Evolutionary conservation across 164 flowering plant genomes (phyloP).

Genomic region (Stephania yunnanensis): DNA sequence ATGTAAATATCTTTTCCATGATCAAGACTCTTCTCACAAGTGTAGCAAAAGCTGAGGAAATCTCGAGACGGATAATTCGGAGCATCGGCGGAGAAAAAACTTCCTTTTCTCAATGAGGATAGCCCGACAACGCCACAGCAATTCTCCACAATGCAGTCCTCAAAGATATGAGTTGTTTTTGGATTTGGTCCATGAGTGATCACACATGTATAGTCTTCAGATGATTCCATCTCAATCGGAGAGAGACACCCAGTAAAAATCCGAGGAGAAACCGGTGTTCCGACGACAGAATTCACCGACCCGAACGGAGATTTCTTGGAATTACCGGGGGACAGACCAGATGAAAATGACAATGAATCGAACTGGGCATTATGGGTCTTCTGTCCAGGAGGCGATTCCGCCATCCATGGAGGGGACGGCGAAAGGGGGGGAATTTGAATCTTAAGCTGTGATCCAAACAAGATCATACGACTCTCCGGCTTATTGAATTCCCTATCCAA

Average conservation of each 20-base stretch:
- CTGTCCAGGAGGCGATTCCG: slow-evolving; percentile 45
- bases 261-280: slow-evolving; percentile 28
- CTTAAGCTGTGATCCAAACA: slow-evolving; percentile 72
- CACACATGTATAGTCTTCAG: slow-evolving; percentile 83
- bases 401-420: slow-evolving; percentile 23
- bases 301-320: slow-evolving; percentile 31
- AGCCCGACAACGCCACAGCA: slow-evolving; percentile 35
- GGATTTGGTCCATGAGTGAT: slow-evolving; percentile 70
- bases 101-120: slow-evolving; percentile 24
- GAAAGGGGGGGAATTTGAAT: slow-evolving; percentile 54
- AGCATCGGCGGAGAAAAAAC: slow-evolving; percentile 7
- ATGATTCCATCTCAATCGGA: slow-evolving; percentile 58
- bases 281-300: slow-evolving; percentile 28
- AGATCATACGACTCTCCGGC: slow-evolving; percentile 42
- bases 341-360: slow-evolving; percentile 29
- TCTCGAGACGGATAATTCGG: slow-evolving; percentile 34
- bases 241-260: slow-evolving; percentile 42
- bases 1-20: slow-evolving; percentile 80
- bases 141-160: slow-evolving; percentile 58
- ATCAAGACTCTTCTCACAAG: slow-evolving; percentile 69
- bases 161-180: slow-evolving; percentile 74
- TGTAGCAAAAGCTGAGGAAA: slow-evolving; percentile 66
- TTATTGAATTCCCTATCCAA: slow-evolving; percentile 21
- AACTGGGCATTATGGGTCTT: slow-evolving; percentile 34
- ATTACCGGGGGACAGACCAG: slow-evolving; percentile 11